Evolutionary conservation across 2,329 filamentous ascomycete species (phyloP), one percentile per base, ranked within the genome.

Genomic region (Colletotrichum limetticola): DNA sequence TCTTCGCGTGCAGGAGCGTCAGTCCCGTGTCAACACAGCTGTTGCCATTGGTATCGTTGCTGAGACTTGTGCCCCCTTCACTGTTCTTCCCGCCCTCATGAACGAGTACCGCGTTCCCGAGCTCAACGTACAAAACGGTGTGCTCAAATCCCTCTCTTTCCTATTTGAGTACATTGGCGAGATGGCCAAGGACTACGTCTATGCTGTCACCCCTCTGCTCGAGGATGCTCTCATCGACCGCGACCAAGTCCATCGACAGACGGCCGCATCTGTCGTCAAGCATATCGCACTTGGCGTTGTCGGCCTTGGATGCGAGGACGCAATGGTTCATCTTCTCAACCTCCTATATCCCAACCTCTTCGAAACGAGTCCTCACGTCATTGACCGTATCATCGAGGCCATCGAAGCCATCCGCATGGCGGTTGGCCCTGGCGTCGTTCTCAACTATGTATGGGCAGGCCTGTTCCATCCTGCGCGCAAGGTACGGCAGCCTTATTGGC

Each of bases 141-240:
- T 99, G 42, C 91, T 99, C 80, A 99, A 99, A 83, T 95, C 95
- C 5, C 89, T 99, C 66, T 97, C 94, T 7, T 99, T 99, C 89
- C 88, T 99, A 74, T 99, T 98, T 80, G 97, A 99, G 81, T 99
- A 99, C 84, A 99, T 99, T 82, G 97, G 97, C 75, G 97, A 99
- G 84, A 98, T 99, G 97, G 95, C 95, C 75, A 99, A 98, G 85
- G 97, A 99, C 83, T 99, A 99, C 82, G 97, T 99, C 80, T 99
- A 99, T 80, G 97, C 97, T 22, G 95, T 99, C 42, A 98, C 95
- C 2, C 97, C 97, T 7, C 87, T 99, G 11, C 91, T 99, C 2
- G 97, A 99, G 81, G 97, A 99, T 80, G 97, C 97, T 2, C 91
- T 99, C 74, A 98, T 98, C 83, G 97, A 99, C 83, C 93, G 97